Evolutionary conservation across 2,329 filamentous ascomycete genomes (phyloP), one percentile per base, ranked within the genome.

Genomic region (Cordyceps cicadae): DNA sequence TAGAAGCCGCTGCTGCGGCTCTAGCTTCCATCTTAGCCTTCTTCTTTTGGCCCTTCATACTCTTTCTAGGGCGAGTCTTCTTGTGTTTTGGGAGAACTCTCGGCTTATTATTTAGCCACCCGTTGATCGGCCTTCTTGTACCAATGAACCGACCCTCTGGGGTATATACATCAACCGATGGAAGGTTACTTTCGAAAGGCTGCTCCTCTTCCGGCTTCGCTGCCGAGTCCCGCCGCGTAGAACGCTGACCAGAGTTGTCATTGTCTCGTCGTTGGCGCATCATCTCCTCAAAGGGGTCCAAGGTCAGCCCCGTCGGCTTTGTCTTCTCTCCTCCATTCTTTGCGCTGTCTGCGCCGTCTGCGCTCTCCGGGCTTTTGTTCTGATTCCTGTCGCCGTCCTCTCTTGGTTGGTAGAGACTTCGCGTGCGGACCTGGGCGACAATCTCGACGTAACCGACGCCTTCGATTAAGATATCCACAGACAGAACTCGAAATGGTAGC

Each of bases 391-490:
- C 26, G n/a, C 7, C 11, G 15, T 52, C 54, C 41, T 71, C 64
- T 26, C 69, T 51, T 39, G 15, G 21, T 48, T 57, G 62, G 54
- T 74, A 75, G 59, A 80, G 73, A 62, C 80, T 76, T 68, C 74
- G 81, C 17, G 79, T 83, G 55, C 93, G 84, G 11, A 95, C 84
- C 74, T 99, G 93, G 3, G 87, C 87, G 0, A 86, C 87, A 46
- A 99, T 73, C 74, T 99, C 94, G 2, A 99, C 82, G 89, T 95
- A 99, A 8, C 94, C 94, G 29, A 92, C 87, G 2, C 94, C 92
- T 71, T 97, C 93, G 54, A 99, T 86, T 15, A 99, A 77, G 26
- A 99, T 85, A 70, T 99, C 95, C 0, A 87, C 82, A 9, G 88
- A 85, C 63, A 94, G 80, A 2, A 97, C 85, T 15, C 84, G 82